Evolutionary conservation across 2,329 filamentous ascomycete genomes (phyloP).

Genomic region (Diaporthe aspalathi): DNA sequence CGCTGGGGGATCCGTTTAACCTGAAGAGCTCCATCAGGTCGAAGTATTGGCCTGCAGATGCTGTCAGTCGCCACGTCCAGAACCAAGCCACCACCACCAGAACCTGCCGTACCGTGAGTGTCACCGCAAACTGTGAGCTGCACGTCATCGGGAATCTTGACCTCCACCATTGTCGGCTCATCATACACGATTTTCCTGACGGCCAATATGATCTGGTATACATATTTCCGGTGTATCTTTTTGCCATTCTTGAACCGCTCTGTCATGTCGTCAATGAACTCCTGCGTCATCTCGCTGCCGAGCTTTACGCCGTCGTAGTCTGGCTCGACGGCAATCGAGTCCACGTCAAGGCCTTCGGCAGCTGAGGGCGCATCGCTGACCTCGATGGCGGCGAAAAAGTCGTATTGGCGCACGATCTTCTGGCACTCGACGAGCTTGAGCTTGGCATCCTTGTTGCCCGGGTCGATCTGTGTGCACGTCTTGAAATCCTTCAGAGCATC

Average conservation of each 20-base stretch:
- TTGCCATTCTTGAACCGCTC: conserved; percentile 96
- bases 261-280: conserved; percentile 98
- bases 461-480: conserved; percentile 87
- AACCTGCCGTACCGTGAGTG: conserved; percentile 80
- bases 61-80: conserved; percentile 40
- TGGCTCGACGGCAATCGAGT: conserved; percentile 83
- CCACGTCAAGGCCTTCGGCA: conserved; percentile 88
- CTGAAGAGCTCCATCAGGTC: conserved; percentile 97
- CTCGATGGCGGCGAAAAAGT: conserved; percentile 96
- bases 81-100: conserved; percentile 26
- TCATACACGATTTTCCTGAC: conserved; percentile 91
- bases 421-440: conserved; percentile 93
- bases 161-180: conserved; percentile 97
- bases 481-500: conserved; percentile 94
- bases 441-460: conserved; percentile 89
- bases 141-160: conserved; percentile 80
- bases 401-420: conserved; percentile 90
- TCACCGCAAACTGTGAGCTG: conserved; percentile 95
- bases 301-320: conserved; percentile 87
- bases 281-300: conserved; percentile 87
- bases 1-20: conserved; percentile 84
- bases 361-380: conserved; percentile 92
- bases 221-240: conserved; percentile 95
- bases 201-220: conserved; percentile 93
- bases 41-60: conserved; percentile 86